These are phyloP conservation scores for Rhytidhysteron rufulum DNA, from an alignment of 2,329 filamentous ascomycete genomes.

Conservation along the genomic window DNA sequence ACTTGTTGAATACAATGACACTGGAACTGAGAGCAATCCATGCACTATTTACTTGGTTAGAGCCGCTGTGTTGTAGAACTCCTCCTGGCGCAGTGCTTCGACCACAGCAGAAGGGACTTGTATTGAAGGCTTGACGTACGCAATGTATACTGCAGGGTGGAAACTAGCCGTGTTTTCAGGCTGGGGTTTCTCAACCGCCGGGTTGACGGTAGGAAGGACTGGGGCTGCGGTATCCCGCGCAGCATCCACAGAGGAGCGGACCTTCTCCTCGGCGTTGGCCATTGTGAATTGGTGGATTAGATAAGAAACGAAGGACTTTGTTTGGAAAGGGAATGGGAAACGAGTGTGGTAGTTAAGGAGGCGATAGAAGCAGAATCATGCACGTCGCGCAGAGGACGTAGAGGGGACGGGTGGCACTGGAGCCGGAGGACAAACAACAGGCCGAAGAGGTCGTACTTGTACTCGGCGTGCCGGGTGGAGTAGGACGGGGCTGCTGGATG, in stretches of 20 bases:
- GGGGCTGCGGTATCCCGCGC: slow-evolving; percentile 57
- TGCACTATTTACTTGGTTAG: slow-evolving; percentile 51
- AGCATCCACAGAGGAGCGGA: slow-evolving; percentile 74
- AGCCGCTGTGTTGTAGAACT: too few species aligned
- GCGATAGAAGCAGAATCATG: slow-evolving; percentile 6
- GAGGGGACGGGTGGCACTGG: not conserved
- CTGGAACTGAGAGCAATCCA: slow-evolving; percentile 93
- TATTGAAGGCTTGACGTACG: too few species aligned
- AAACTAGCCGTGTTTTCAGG: slow-evolving; percentile 57
- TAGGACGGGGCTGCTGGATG: not conserved
- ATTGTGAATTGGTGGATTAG: slow-evolving; percentile 50
- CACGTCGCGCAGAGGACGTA: too few species aligned
- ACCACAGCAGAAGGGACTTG: too few species aligned
- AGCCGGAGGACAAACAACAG: not conserved
- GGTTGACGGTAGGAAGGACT: slow-evolving; percentile 78
- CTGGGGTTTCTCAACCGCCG: slow-evolving; percentile 66
- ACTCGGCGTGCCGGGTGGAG: not conserved
- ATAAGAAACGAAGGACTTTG: slow-evolving; percentile 20
- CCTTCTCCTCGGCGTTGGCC: slow-evolving; percentile 77
- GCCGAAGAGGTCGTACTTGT: too few species aligned
- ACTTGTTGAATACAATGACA: slow-evolving; percentile 99
- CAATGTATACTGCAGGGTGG: slow-evolving; percentile 83
- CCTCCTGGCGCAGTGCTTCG: too few species aligned
- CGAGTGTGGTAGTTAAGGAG: slow-evolving; percentile 4
- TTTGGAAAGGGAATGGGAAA: too few species aligned